phyloP scores from a whole-genome alignment of 495 filamentous ascomycete species.

The Hypomontagnella submonticulosa region DNA sequence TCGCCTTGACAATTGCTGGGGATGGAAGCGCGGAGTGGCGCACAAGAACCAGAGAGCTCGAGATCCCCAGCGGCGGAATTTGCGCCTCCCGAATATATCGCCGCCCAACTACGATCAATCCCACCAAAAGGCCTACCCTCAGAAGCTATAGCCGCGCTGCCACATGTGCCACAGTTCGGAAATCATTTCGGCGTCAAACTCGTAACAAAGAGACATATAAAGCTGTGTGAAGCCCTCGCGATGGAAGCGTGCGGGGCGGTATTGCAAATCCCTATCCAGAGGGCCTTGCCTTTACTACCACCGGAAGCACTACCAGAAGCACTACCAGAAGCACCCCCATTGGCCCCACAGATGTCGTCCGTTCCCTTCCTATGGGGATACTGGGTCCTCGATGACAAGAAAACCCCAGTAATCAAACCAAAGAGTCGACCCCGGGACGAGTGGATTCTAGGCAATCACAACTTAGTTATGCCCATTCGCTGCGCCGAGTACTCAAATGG shows the following conservation, averaged over 20 bases:
- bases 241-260: neutral
- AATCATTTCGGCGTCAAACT: neutral
- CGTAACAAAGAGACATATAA: conserved; percentile 1
- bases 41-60: neutral
- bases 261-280: conserved; percentile 9
- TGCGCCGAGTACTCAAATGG: conserved; percentile 12
- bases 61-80: neutral
- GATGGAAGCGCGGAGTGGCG: neutral
- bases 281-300: neutral
- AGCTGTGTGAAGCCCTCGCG: neutral
- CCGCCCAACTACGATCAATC: conserved; percentile 10
- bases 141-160: conserved; percentile 1
- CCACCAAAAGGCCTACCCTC: neutral
- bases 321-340: neutral
- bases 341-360: neutral
- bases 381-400: conserved; percentile 2
- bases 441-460: neutral
- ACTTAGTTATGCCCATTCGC: conserved; percentile 13
- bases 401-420: conserved; percentile 15
- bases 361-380: conserved; percentile 19
- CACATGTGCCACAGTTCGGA: conserved; percentile 15
- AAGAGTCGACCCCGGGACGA: conserved; percentile 5
- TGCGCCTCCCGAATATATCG: conserved; percentile 12
- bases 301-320: neutral
- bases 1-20: neutral